Evolutionary conservation across 345 rosid species (phyloP), one percentile per base, ranked within the genome.

Genomic region (Corchorus capsularis): DNA sequence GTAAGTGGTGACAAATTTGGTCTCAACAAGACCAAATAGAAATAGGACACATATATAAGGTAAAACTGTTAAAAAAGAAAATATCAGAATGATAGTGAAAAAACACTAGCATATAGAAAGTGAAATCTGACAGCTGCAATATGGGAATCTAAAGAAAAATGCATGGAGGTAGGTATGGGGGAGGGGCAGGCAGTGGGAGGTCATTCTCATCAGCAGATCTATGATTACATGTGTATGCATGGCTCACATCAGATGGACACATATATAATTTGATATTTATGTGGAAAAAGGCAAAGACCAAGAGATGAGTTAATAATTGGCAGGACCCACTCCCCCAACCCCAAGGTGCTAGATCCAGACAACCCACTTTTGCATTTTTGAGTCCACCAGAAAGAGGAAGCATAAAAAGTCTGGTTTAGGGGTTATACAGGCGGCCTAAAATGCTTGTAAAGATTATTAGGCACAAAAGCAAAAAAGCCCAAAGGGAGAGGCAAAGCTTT

Each of bases 181-280:
- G 77, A 63, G 65, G 37, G 74, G 3, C 53, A 34, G 41, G 43
- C 55, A 60, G 19, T 45, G 75, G 79, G 32, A 65, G 82, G 81
- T 7, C 82, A 83, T 37, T n/a, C 59, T 50, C 13, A 37, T 73
- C 57, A 65, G 43, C 45, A 71, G 52, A 79, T 71, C 55, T 77
- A 81, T 72, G 76, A 82, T 79, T 80, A 74, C 74, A 76, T 72
- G 60, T 66, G 69, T 54, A 47, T 66, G 78, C 77, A 78, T 63
- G 82, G 75, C 45, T 68, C 59, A 54, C 43, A 78, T 78, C 76
- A 81, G 67, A 65, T 78, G 54, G 69, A 27, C 73, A 63, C 34
- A 55, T 20, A 55, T 50, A 16, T 27, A 27, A 14, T 19, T 53
- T 62, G 11, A 12, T 47, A 55, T 53, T 8, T 16, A 68, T 37